Conservation (phyloP, 2,329 filamentous ascomycete genomes). For the Fusarium sp. region DNA sequence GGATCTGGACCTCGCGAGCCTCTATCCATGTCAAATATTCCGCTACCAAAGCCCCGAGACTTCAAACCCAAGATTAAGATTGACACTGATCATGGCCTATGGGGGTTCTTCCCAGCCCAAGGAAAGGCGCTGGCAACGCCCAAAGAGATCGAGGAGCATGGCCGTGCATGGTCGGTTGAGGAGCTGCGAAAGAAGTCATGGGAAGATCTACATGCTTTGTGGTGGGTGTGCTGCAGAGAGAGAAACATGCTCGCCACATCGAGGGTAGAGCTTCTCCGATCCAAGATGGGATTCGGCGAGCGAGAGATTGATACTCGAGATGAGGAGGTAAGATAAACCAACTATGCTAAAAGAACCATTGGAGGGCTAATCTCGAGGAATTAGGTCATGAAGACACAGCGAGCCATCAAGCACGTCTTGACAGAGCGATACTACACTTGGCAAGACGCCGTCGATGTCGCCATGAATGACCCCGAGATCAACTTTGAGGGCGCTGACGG, state of each 20-base stretch:
- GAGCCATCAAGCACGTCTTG: constrained; percentile 84
- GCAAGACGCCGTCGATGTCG: constrained; percentile 79
- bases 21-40: constrained; percentile 79
- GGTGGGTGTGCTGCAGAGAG: constrained; percentile 95
- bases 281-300: constrained; percentile 80
- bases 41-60: constrained; percentile 78
- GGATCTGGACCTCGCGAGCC: constrained; percentile 80
- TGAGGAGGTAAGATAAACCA: constrained; percentile 68
- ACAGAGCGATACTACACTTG: constrained; percentile 92
- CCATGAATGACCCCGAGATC: constrained; percentile 75
- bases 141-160: constrained; percentile 77
- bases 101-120: constrained; percentile 86
- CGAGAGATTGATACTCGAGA: constrained; percentile 75
- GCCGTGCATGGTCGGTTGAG: constrained; percentile 84
- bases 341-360: not conserved
- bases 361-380: constrained; percentile 25
- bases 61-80: constrained; percentile 69
- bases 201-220: constrained; percentile 91
- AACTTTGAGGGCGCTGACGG: constrained; percentile 65
- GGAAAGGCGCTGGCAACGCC: constrained; percentile 79
- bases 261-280: constrained; percentile 73
- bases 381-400: constrained; percentile 83
- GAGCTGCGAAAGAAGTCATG: constrained; percentile 92
- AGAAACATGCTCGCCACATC: constrained; percentile 89
- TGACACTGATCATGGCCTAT: constrained; percentile 86